A percentile compares a stretch with the other conserved stretches of the same genome.
Evolutionary conservation across 2,329 filamentous ascomycete species (phyloP).

Genomic region (Xylariomycetidae sp.): DNA sequence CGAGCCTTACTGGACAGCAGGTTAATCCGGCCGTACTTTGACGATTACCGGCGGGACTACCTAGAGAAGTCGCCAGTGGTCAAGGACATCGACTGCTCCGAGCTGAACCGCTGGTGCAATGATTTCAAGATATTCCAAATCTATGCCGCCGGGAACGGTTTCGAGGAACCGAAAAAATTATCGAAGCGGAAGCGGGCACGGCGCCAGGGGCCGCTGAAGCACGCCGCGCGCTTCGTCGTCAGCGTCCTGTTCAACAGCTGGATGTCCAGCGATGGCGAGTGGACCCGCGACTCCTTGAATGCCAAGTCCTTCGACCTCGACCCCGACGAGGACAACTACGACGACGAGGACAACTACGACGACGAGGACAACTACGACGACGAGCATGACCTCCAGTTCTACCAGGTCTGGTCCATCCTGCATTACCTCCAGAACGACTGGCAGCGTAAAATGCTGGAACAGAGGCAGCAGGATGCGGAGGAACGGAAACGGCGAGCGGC

Average conservation of each 20-base stretch:
- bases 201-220: constrained; percentile 13
- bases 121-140: no score
- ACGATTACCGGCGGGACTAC: constrained; percentile 23
- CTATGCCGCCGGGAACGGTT: constrained; percentile 6
- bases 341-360: no score
- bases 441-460: constrained; percentile 22
- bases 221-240: constrained; percentile 23
- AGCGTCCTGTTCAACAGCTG: constrained; percentile 21
- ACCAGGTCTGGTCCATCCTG: constrained; percentile 24
- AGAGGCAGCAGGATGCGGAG: no score
- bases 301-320: no score
- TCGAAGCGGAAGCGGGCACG: not conserved
- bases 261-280: constrained; percentile 19
- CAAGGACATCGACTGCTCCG: constrained; percentile 15
- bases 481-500: no score
- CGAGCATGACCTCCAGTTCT: constrained; percentile 21
- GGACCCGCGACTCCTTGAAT: constrained; percentile 20
- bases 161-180: not conserved
- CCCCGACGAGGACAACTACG: no score
- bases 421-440: constrained; percentile 24
- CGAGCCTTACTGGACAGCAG: constrained; percentile 16
- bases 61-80: constrained; percentile 14
- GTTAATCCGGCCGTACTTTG: constrained; percentile 22
- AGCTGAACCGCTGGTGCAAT: constrained; percentile 15
- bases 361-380: constrained; percentile 15